Evolutionary conservation across 768 basidiomycete genomes (phyloP).

Genomic region (Trametes coccinea): DNA sequence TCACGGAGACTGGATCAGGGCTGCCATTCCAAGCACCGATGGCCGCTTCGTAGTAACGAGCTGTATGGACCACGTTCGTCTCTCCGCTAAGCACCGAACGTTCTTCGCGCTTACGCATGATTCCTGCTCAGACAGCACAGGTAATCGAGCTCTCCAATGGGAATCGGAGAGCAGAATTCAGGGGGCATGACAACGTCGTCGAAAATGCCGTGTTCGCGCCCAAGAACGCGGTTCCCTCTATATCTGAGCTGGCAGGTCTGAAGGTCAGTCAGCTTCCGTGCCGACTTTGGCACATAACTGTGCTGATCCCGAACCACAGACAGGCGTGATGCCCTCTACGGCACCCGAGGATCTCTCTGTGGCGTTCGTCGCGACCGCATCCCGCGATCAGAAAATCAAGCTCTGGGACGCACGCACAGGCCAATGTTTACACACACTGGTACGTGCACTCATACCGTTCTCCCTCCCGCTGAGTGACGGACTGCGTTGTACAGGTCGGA

Average conservation of each 20-base stretch:
- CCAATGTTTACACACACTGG: slow-evolving; percentile 50
- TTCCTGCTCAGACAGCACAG: slow-evolving; percentile 44
- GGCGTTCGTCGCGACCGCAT: slow-evolving; percentile 49
- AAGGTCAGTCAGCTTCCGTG: slow-evolving; percentile 33
- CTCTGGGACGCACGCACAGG: slow-evolving; percentile 53
- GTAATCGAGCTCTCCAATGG: slow-evolving; percentile 50
- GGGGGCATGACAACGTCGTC: slow-evolving; percentile 57
- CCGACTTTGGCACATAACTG: neutral
- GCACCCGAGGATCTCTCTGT: slow-evolving; percentile 36
- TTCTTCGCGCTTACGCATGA: neutral
- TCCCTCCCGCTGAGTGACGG: no score
- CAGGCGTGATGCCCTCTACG: slow-evolving; percentile 28
- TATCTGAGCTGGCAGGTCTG: slow-evolving; percentile 47
- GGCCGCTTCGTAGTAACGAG: slow-evolving; percentile 47
- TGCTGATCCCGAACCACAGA: slow-evolving; percentile 16
- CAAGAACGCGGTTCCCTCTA: slow-evolving; percentile 39
- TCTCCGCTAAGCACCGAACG: neutral
- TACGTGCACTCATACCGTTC: slow-evolving; percentile 20
- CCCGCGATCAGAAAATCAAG: slow-evolving; percentile 55
- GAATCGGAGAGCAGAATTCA: slow-evolving; percentile 47
- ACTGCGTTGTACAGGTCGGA: slow-evolving; percentile 26
- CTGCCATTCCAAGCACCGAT: slow-evolving; percentile 35
- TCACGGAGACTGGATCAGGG: slow-evolving; percentile 53
- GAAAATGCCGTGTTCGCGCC: slow-evolving; percentile 57
- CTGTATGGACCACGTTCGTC: slow-evolving; percentile 50